Conservation (phyloP, 805 yeast species). For the Scheffersomyces lignosus region DNA sequence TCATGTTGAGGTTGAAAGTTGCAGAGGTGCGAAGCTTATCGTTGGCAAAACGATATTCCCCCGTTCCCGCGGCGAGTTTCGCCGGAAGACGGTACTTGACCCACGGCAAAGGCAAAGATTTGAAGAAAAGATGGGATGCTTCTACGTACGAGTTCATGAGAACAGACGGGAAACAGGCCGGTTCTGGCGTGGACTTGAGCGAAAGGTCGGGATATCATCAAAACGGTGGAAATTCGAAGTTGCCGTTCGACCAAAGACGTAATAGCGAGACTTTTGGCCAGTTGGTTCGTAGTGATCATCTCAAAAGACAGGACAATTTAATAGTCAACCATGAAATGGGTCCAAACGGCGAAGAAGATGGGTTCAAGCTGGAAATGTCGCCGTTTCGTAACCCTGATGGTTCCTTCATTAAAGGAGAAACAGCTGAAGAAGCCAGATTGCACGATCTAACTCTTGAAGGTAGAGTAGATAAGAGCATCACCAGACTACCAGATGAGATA, state of each 20-base stretch:
- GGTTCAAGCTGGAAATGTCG: slow-evolving; percentile 14
- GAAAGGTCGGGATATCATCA: too few relatives aligned
- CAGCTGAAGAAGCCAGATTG: slow-evolving; percentile 54
- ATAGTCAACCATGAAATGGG: slow-evolving; percentile 1
- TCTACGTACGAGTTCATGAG: slow-evolving; percentile 1
- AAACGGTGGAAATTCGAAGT: too few relatives aligned
- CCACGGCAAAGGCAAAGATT: neutral
- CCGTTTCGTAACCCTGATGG: slow-evolving; percentile 42
- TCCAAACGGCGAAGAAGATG: slow-evolving; percentile 3
- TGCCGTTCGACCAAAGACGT: slow-evolving; percentile 20
- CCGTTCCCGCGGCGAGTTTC: too few relatives aligned
- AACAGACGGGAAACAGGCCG: neutral
- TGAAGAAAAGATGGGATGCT: neutral
- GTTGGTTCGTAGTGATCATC: slow-evolving; percentile 20
- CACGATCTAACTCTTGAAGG: slow-evolving; percentile 60
- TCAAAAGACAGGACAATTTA: slow-evolving; percentile 6
- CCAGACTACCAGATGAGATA: slow-evolving; percentile 56
- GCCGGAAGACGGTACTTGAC: too few relatives aligned
- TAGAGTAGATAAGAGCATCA: slow-evolving; percentile 49
- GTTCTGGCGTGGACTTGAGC: too few relatives aligned
- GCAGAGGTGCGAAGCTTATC: too few relatives aligned
- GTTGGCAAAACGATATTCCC: too few relatives aligned
- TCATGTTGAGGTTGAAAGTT: too few relatives aligned
- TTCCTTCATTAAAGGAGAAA: slow-evolving; percentile 41
- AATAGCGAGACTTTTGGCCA: slow-evolving; percentile 25